These are phyloP conservation scores for Arachis monticola DNA, from an alignment of 331 rosid genomes.

Conservation along the genomic window DNA sequence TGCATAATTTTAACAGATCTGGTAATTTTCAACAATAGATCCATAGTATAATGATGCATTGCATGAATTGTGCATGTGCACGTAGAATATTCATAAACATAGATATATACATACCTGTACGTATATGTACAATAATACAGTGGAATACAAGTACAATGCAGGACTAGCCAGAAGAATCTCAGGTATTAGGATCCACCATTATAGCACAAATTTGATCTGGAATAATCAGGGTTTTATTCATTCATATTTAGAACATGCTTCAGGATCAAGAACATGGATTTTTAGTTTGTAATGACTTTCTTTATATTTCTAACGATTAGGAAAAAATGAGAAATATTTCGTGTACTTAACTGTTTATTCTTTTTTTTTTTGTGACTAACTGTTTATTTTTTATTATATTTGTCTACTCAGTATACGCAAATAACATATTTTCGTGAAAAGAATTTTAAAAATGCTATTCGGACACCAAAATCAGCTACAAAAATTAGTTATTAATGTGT, in stretches of 20 bases:
- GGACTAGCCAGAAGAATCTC: conserved; percentile 14
- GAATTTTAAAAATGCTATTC: no score
- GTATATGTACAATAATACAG: background rate
- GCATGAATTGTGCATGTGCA: background rate
- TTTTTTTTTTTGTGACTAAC: no score
- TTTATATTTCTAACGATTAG: background rate
- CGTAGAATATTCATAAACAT: background rate
- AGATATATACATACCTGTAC: background rate
- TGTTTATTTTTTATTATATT: no score
- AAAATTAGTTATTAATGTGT: no score
- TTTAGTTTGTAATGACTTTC: background rate
- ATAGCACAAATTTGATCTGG: conserved; percentile 22
- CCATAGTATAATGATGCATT: background rate
- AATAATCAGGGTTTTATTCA: conserved; percentile 28
- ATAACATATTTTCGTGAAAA: no score
- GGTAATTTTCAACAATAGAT: background rate
- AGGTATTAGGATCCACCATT: conserved; percentile 5
- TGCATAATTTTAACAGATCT: background rate
- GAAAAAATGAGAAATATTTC: background rate
- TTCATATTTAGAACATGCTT: conserved; percentile 31
- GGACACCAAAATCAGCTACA: no score
- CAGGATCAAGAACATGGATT: background rate
- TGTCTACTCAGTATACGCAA: no score
- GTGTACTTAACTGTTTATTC: no score
- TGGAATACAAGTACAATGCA: background rate